Base-by-base conservation (phyloP, 2,329 filamentous ascomycete genomes). In the Alternaria burnsii region DNA sequence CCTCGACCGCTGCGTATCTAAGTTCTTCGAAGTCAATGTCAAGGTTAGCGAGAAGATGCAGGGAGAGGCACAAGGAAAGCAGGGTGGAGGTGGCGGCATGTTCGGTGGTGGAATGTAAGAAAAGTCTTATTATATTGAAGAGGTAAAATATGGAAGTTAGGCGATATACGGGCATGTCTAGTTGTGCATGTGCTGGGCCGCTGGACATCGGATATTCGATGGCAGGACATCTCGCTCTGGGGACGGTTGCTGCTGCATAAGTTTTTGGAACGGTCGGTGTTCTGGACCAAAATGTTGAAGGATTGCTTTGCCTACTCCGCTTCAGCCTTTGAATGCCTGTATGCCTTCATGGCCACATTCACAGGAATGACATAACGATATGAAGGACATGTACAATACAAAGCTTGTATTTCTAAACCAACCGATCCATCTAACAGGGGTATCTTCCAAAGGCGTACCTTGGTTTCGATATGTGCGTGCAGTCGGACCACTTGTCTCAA, bases 21-120 rank as follows among this genome's bases (percentile, higher is more conserved):
- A 99, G 85, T 99, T 98, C 85, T 97, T 99, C 83, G 94, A 98
- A 73, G 94, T 97, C 76, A 97, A 97, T 81, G 89, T 97, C 85
- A 98, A 97, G 85, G 92, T 98, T 61, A 94, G 91, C 75, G 94
- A 98, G 83, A 92, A 96, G 83, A 93, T 98, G 89, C 93, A 97
- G 83, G 88, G 90, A 67, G 91, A 97, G 81, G 92, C 91, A 50
- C 85, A 87, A 65, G 87, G 87, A 74, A 87, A 88, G 61, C 63
- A 61, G 43, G 70, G 65, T 1, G 61, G 64, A 14, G 63, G 66
- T 10, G 67, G 64, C 4, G 71, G 64, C 5, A 74, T 72, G 70
- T 74, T 74, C 58, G 69, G 73, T 53, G 69, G 73, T 5, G 67
- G 68, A 18, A 71, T 70, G 70, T 74, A 70, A 65, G 28, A 7